Percentiles rank a stretch among this genome's conserved stretches.
These are phyloP conservation scores for Leccinum rimulosum DNA, from an alignment of 768 basidiomycete genomes.

Conservation along the genomic window DNA sequence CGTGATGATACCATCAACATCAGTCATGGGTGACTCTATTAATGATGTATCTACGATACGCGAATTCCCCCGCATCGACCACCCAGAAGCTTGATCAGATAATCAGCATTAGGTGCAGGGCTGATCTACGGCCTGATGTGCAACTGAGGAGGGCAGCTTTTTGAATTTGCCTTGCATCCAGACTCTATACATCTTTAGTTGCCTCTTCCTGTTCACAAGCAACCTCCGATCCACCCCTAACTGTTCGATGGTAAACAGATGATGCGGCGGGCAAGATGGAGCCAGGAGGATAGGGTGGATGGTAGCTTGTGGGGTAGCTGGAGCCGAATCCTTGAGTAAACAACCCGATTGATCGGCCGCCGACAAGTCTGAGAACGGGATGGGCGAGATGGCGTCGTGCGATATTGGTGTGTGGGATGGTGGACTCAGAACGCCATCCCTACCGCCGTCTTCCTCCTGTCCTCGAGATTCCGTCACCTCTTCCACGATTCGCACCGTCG, in stretches of 20 bases:
- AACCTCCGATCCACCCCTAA: slow-evolving; percentile 88
- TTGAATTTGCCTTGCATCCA: slow-evolving; percentile 91
- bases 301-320: slow-evolving; percentile 14
- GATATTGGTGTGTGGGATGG: slow-evolving; percentile 8
- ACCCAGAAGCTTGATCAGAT: not conserved
- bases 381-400: slow-evolving; percentile 1
- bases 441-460: slow-evolving; percentile 14
- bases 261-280: slow-evolving; percentile 40
- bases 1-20: not conserved
- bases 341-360: not conserved
- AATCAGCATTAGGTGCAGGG: not conserved
- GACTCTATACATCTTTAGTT: slow-evolving; percentile 95
- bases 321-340: not conserved
- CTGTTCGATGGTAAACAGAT: slow-evolving; percentile 77
- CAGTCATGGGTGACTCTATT: not conserved
- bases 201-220: slow-evolving; percentile 89
- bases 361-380: not conserved
- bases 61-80: not conserved
- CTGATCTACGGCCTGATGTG: not conserved
- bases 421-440: slow-evolving; percentile 1
- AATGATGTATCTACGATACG: not conserved
- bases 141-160: slow-evolving; percentile 32
- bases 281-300: slow-evolving; percentile 35
- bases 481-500: slow-evolving; percentile 32
- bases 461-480: slow-evolving; percentile 34